phyloP scores from a whole-genome alignment of 2,329 filamentous ascomycete species.

The Colletotrichum cordylinicola region DNA sequence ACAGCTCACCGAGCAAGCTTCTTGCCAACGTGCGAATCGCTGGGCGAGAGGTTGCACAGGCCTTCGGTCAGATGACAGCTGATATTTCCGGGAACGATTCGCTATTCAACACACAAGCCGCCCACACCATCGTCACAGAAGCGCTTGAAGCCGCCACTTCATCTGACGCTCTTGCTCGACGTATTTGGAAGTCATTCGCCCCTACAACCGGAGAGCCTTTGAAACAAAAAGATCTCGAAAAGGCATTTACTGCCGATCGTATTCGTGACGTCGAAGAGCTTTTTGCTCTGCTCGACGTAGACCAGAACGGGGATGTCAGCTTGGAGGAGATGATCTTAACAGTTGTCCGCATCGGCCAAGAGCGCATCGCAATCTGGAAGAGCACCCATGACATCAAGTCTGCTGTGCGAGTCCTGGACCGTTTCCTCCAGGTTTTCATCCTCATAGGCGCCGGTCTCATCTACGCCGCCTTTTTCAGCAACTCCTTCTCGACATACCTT shows the following conservation, averaged over 20 bases:
- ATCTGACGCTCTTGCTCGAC: neutral
- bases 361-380: slow-evolving; percentile 6
- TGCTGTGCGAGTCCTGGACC: neutral
- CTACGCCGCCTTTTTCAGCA: slow-evolving; percentile 76
- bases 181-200: neutral
- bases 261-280: neutral
- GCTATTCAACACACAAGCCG: slow-evolving; percentile 2
- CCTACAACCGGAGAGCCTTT: neutral
- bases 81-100: neutral
- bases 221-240: neutral
- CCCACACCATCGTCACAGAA: slow-evolving; percentile 4
- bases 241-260: neutral
- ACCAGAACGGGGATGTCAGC: slow-evolving; percentile 3
- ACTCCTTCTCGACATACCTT: slow-evolving; percentile 60
- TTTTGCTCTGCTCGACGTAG: neutral
- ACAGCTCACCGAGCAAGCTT: slow-evolving; percentile 12
- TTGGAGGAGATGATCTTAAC: neutral
- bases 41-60: neutral
- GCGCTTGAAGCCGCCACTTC: neutral
- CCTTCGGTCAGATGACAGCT: slow-evolving; percentile 1
- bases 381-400: slow-evolving; percentile 5
- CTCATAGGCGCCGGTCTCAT: neutral
- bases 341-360: neutral
- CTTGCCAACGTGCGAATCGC: neutral
- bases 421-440: neutral